A percentile compares a stretch with the other conserved stretches of the same genome.
Conservation (phyloP, 495 filamentous ascomycete species). For the Cercophora newfieldiana region DNA sequence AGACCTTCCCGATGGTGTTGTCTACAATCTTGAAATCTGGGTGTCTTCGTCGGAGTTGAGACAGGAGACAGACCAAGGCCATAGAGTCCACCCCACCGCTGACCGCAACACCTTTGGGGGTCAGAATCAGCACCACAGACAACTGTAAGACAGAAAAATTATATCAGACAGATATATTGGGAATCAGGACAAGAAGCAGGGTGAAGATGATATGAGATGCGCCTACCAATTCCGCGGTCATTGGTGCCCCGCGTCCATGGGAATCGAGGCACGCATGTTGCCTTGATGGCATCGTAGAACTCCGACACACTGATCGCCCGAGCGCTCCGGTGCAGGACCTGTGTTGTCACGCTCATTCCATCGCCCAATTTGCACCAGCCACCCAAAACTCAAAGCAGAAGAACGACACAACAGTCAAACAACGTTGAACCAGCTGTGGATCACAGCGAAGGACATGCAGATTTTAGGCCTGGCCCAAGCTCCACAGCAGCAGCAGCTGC, state of each 20-base stretch:
- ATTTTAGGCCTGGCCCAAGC: not conserved
- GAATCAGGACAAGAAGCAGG: no score
- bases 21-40: constrained; percentile 35
- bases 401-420: not conserved
- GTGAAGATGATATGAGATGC: not conserved
- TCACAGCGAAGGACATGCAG: not conserved
- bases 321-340: constrained; percentile 42
- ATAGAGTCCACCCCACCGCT: constrained; percentile 97
- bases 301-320: constrained; percentile 51
- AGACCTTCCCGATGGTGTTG: constrained; percentile 46
- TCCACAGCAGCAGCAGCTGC: constrained; percentile 5
- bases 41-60: constrained; percentile 32
- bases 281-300: constrained; percentile 54
- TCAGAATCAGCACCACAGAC: not conserved
- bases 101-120: constrained; percentile 51
- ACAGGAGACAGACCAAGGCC: constrained; percentile 80
- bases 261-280: constrained; percentile 51
- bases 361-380: constrained; percentile 21
- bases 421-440: not conserved
- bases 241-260: constrained; percentile 21
- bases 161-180: no score
- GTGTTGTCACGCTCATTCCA: constrained; percentile 47
- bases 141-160: not conserved
- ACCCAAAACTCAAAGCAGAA: not conserved
- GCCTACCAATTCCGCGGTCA: constrained; percentile 39